phyloP scores from a whole-genome alignment of 441 rosid species.

The Erodium chrysanthum region DNA sequence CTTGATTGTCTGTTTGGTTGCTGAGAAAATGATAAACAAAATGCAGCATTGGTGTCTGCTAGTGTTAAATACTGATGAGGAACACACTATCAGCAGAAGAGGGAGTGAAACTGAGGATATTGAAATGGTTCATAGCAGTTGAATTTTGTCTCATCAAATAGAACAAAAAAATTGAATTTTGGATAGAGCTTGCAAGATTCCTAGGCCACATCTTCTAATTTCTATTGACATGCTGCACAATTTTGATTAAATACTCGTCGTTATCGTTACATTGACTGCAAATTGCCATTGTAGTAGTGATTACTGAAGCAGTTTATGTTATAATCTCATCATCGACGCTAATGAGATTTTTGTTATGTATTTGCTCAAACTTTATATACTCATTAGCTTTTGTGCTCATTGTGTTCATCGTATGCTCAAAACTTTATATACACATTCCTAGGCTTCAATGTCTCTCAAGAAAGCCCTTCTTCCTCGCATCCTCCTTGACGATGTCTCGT shows the following conservation, averaged over 20 bases:
- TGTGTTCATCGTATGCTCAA: no score
- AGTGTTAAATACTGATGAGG: no score
- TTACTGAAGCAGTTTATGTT: background rate
- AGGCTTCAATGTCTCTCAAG: slow-evolving; percentile 34
- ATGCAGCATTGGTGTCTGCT: background rate
- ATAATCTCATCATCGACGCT: no score
- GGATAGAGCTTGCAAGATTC: no score
- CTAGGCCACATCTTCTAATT: no score
- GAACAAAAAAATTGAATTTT: no score
- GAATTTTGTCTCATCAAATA: no score
- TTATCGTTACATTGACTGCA: background rate
- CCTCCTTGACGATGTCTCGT: slow-evolving; percentile 69
- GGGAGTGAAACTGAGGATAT: background rate
- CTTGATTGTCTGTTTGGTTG: background rate
- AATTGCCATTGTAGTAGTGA: background rate
- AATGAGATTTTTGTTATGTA: no score
- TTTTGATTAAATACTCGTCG: background rate
- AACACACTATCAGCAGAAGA: background rate
- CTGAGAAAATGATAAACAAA: background rate
- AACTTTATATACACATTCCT: no score
- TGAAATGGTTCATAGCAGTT: background rate
- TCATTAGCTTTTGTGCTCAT: background rate
- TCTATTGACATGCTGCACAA: background rate
- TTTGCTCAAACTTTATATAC: background rate
- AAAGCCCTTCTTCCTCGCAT: slow-evolving; percentile 57